Base-by-base conservation (phyloP, 176 grass and related monocot genomes). In the sorghum (Sorghum bicolor) region DNA sequence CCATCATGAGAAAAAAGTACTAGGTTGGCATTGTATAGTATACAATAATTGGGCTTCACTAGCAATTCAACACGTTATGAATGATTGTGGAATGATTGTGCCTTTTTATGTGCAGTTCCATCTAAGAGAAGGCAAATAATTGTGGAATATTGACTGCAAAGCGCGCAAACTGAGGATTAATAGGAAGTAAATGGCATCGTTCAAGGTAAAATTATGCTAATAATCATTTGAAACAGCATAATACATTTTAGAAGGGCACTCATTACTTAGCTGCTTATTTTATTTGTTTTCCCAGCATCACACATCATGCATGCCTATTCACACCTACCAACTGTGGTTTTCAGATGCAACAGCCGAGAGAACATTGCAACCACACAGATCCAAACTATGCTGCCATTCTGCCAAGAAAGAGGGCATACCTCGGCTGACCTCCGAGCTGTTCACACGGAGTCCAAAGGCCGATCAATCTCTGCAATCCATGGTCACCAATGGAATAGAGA, bases 401-500 rank as follows among this genome's bases (percentile, higher is more conserved):
- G 16, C 7, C 30, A 55, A 74, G 16, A 55, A 58, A 58, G 45
- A 57, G 32, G 32, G 71, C 8, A 1, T 76, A 87, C 85, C 78
- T 69, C 8, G 34, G 45, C 15, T 22, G 71, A 69, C 33, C 47
- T 32, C 0, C 28, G 22, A 76, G 62, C 26, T 81, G 61, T 29
- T 67, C 13, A 40, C 60, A 67, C 30, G 25, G 33, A 24, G 11
- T n/a, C 13, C 9, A 3, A 70, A 61, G 8, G 30, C 15, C 3
- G 52, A 85, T 79, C 52, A 85, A 79, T 71, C 28, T 62, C 14
- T 43, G 45, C 26, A 71, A 62, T 45, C 45, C 52, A 71, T 71
- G 65, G 74, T 28, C 53, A 72, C 8, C 63, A 44, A 61, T 72
- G 22, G 45, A 58, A 64, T 68, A 61, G 24, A 31, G 64, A 69